These are phyloP conservation scores for Penicillium bialowiezense DNA, from an alignment of 495 filamentous ascomycete species.

Conservation along the genomic window DNA sequence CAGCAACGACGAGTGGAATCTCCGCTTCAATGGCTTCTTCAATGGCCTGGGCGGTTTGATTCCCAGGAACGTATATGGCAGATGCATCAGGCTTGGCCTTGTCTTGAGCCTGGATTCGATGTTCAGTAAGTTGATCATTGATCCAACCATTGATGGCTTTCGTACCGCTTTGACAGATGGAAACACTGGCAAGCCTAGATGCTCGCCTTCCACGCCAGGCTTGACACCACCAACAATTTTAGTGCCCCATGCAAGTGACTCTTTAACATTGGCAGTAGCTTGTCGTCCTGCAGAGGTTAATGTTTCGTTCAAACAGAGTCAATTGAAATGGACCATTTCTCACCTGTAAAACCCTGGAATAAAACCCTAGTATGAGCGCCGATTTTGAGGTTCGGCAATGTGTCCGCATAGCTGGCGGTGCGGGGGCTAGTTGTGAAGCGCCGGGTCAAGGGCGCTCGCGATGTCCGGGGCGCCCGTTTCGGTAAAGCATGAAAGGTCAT, in stretches of 20 bases:
- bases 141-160: neutral
- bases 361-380: slow-evolving; percentile 75
- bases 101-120: slow-evolving; percentile 62
- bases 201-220: slow-evolving; percentile 71
- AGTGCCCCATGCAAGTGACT: slow-evolving; percentile 82
- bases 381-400: slow-evolving; percentile 73
- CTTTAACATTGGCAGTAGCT: slow-evolving; percentile 79
- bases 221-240: slow-evolving; percentile 86
- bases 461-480: slow-evolving; percentile 15
- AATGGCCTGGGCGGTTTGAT: slow-evolving; percentile 73
- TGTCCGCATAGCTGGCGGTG: slow-evolving; percentile 53
- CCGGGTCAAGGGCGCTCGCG: slow-evolving; percentile 7
- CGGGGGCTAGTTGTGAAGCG: slow-evolving; percentile 42
- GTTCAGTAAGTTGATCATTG: slow-evolving; percentile 7
- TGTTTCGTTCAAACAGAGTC: too few relatives aligned
- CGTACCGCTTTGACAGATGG: slow-evolving; percentile 65
- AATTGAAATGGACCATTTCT: too few relatives aligned
- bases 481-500: slow-evolving; percentile 19
- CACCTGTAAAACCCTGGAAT: slow-evolving; percentile 88
- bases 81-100: slow-evolving; percentile 79
- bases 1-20: slow-evolving; percentile 81
- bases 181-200: slow-evolving; percentile 77
- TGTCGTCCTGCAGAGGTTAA: slow-evolving; percentile 35
- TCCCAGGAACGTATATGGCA: slow-evolving; percentile 80
- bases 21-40: slow-evolving; percentile 88